Conservation (phyloP, 257 asterid genomes). For the Lantana camara region DNA sequence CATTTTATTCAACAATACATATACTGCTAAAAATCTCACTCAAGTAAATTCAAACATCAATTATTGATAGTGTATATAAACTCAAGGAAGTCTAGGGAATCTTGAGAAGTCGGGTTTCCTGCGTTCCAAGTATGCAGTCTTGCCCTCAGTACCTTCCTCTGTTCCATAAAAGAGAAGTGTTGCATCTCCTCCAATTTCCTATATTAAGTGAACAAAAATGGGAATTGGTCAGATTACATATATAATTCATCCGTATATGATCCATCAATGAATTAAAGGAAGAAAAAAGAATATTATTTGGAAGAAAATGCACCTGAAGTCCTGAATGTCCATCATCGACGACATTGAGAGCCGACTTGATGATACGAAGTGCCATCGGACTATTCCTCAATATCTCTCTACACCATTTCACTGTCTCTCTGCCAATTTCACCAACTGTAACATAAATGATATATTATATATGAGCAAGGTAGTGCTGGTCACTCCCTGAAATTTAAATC, state of each 20-base stretch:
- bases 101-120: constrained; percentile 82
- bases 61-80: neutral
- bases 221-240: neutral
- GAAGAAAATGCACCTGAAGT: constrained; percentile 63
- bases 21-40: no score
- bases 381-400: constrained; percentile 90
- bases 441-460: neutral
- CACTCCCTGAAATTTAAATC: no score
- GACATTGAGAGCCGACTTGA: constrained; percentile 88
- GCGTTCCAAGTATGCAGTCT: constrained; percentile 64
- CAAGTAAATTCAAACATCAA: no score
- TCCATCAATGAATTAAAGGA: no score
- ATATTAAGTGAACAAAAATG: neutral
- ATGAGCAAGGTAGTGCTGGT: no score
- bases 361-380: constrained; percentile 82
- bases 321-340: constrained; percentile 96
- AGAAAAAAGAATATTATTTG: no score
- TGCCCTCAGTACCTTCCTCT: constrained; percentile 92
- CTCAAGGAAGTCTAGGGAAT: constrained; percentile 74
- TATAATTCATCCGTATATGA: no score
- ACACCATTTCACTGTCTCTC: constrained; percentile 85
- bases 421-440: constrained; percentile 72
- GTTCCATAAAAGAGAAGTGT: constrained; percentile 89
- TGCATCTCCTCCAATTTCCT: constrained; percentile 91
- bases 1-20: no score